Base-by-base conservation (phyloP, 2,329 filamentous ascomycete species). In the Hymenoscyphus infarciens region DNA sequence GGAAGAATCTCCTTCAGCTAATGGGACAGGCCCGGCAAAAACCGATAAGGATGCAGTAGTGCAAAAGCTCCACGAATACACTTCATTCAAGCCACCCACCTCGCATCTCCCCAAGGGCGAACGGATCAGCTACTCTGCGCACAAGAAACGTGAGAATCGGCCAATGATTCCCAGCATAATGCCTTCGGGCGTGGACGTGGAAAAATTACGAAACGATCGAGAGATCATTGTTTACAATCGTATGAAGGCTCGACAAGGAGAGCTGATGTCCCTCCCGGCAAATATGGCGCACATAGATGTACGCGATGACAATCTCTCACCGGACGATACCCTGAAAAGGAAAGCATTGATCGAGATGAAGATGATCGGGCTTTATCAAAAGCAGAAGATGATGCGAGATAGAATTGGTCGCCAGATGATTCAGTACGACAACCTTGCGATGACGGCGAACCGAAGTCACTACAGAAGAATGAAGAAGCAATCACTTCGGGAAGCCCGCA, bases 391-490 rank as follows among this genome's bases (percentile, higher is more conserved):
- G 10, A 80, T 99, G 70, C 89, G 96, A 62, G 91, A 95, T 70
- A 90, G 90, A 74, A 89, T 99, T 67, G 90, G 92, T 61, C 87
- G 90, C 60, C 91, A 96, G 74, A 96, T 99, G 89, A 88, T 97
- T 74, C 89, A 96, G 72, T 96, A 94, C 64, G 93, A 98, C 73
- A 98, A 97, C 71, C 85, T 98, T 31, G 94, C 93, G 54, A 97
- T 97, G 91, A 97, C 94, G 1, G 94, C 93, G 0, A 99, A 99
- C 74, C 88, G 95, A 58, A 88, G 90, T 60, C 85, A 88, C 72
- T 97, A 97, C 76, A 90, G 95, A 39, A 88, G 95, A 58, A 90
- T 95, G 81, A 99, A 99, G 88, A 98, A 97, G 80, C 94, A 97
- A 77, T 96, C 90, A 57, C 83, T 98, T 57, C 89, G 94, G 39